phyloP scores from a whole-genome alignment of 441 rosid genomes.

The Gossypium gossypioides region DNA sequence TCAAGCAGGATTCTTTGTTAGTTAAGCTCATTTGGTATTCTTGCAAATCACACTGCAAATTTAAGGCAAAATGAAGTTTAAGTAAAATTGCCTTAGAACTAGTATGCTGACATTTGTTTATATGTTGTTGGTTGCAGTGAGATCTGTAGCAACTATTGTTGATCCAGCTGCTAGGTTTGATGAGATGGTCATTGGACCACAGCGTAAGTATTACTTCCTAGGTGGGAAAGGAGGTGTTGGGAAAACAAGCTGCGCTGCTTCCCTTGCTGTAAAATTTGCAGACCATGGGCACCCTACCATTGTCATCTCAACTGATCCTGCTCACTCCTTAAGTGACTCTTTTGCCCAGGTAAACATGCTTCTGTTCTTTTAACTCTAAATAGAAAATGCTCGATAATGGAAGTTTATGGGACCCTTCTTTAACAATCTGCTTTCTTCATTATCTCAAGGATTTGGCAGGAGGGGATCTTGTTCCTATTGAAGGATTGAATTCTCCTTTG shows the following conservation, averaged over 20 bases:
- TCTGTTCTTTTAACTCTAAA: neutral
- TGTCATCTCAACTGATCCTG: conserved; percentile 82
- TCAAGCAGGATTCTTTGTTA: neutral
- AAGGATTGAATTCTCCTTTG: conserved; percentile 61
- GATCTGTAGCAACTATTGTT: conserved; percentile 36
- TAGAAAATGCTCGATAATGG: neutral
- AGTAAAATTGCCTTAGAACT: neutral
- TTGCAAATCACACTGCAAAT: neutral
- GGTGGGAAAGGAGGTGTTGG: conserved; percentile 90
- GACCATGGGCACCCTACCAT: conserved; percentile 69
- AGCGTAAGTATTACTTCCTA: conserved; percentile 54
- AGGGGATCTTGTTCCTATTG: conserved; percentile 49
- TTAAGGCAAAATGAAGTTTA: neutral
- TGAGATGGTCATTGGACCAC: conserved; percentile 41
- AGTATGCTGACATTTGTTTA: conserved; percentile 4
- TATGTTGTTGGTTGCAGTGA: conserved; percentile 28
- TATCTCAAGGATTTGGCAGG: conserved; percentile 54
- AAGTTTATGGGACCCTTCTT: neutral
- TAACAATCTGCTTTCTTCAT: conserved; percentile 11
- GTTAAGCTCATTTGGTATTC: neutral
- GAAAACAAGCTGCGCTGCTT: conserved; percentile 81
- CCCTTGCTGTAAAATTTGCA: conserved; percentile 84
- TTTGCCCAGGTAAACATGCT: conserved; percentile 48
- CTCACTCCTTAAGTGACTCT: conserved; percentile 82
- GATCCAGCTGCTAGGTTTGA: conserved; percentile 41